Percentiles rank a stretch among this genome's conserved stretches.
Evolutionary conservation across 371 early-diverging fungal genomes (phyloP).

Genomic region (Mucor velutinosus): DNA sequence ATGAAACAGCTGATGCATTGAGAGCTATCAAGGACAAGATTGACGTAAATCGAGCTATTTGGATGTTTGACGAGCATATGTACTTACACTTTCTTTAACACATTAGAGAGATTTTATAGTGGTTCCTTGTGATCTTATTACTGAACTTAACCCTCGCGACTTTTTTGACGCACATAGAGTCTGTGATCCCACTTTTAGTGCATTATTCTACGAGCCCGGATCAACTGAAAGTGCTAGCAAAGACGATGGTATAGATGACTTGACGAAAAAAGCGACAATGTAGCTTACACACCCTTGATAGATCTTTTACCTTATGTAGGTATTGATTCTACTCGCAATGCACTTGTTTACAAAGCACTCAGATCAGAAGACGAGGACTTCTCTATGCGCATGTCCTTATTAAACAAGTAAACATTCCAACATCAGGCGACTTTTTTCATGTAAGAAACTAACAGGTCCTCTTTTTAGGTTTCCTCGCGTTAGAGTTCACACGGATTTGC

Average conservation of each 20-base stretch:
- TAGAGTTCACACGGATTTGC: conserved; percentile 71
- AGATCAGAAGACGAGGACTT: conserved; percentile 69
- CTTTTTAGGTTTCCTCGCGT: conserved; percentile 71
- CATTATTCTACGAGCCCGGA: conserved; percentile 77
- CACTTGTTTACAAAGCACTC: conserved; percentile 69
- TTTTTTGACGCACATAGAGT: conserved; percentile 83
- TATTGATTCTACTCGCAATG: conserved; percentile 73
- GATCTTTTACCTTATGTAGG: conserved; percentile 73
- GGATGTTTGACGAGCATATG: not conserved
- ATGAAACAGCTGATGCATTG: conserved; percentile 86
- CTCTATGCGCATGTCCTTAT: conserved; percentile 73
- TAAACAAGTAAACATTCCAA: conserved; percentile 53
- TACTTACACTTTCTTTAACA: not conserved
- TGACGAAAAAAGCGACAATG: not conserved
- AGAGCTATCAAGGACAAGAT: conserved; percentile 77
- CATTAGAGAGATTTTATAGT: conserved; percentile 86
- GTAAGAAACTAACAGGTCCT: not conserved
- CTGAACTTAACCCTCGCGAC: conserved; percentile 79
- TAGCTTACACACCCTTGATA: not conserved
- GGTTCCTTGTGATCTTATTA: conserved; percentile 85
- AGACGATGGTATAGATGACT: conserved; percentile 45
- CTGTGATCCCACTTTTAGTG: conserved; percentile 74
- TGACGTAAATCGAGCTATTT: conserved; percentile 51
- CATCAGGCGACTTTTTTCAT: not conserved
- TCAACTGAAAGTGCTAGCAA: conserved; percentile 59